A percentile compares a stretch with the other conserved stretches of the same genome.
Evolutionary conservation across 192 early-diverging fungal species (phyloP).

Genomic region (Backusella macrospora): DNA sequence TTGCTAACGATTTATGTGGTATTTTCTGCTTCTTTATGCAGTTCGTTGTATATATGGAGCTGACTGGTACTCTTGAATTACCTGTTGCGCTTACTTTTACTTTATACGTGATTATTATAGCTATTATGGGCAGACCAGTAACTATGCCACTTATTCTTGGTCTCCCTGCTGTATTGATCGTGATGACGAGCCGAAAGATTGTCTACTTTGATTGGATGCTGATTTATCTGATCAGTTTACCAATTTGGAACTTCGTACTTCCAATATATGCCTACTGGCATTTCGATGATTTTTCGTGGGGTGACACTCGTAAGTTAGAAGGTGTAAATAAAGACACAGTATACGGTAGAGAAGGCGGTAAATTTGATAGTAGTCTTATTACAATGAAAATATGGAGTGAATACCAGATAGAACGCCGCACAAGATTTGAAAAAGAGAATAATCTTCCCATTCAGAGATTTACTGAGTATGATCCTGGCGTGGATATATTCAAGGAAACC

Average conservation of each 20-base stretch:
- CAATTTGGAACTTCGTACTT: constrained; percentile 82
- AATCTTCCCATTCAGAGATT: constrained; percentile 29
- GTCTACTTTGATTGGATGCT: constrained; percentile 86
- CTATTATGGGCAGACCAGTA: constrained; percentile 52
- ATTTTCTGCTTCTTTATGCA: constrained; percentile 94
- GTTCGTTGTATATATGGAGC: constrained; percentile 95
- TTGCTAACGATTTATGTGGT: constrained; percentile 85
- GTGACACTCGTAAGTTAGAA: constrained; percentile 72
- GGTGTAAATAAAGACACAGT: constrained; percentile 60
- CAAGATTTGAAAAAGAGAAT: constrained; percentile 22
- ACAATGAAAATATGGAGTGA: constrained; percentile 83
- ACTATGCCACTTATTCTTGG: constrained; percentile 74
- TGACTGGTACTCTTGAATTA: constrained; percentile 89
- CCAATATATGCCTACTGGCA: constrained; percentile 84
- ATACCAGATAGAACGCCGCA: constrained; percentile 62
- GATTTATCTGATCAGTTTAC: constrained; percentile 70
- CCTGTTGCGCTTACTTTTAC: constrained; percentile 92
- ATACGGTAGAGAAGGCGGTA: constrained; percentile 69
- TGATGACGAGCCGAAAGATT: constrained; percentile 79
- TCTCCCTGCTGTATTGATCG: constrained; percentile 76
- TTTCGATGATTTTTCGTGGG: constrained; percentile 90
- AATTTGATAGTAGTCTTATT: constrained; percentile 73
- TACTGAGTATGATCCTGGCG: constrained; percentile 5
- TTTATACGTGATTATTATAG: constrained; percentile 76
- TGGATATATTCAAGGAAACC: constrained; percentile 29